Base-by-base conservation (phyloP, 345 rosid species). In the Moricandia moricandioides region DNA sequence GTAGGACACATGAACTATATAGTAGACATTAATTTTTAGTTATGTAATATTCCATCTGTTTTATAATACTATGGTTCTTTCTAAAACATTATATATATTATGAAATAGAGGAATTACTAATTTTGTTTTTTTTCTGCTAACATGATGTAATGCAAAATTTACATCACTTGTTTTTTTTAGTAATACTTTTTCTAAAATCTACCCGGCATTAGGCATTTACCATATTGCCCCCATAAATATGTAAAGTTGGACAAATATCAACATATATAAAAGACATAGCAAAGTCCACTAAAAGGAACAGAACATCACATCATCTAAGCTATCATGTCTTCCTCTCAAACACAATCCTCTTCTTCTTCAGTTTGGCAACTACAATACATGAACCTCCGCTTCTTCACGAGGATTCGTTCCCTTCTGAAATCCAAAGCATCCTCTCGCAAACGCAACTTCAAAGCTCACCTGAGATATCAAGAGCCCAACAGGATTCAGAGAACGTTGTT, bases 351-450 rank as follows among this genome's bases (percentile, higher is more conserved):
- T 18, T 75, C 77, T 4, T 78, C 88, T 34, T 79, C 84, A 69
- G 24, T 73, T 69, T 83, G 89, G 86, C 57, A 74, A 4, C 39
- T 78, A 51, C 82, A 87, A 58, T 72, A 60, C 82, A 73, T 72
- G 56, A 85, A 85, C 65, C 84, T 86, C 30, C 85, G 73, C 4
- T 86, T 91, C 83, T 88, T 88, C 43, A 73, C 85, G 60, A 87
- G 75, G 16, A 65, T 92, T 67, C 86, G 93, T 34, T 75, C 87
- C 10, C 86, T 88, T 82, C 58, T 92, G 65, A 86, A 80, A 76
- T 65, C 86, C 49, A 91, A 86, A 77, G 21, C 88, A 3, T 52
- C 74, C 6, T 45, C 83, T 7, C 82, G 84, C 6, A 86, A 81
- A 62, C 71, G 76, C 1, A 72, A 26, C 71, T 26, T 11, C 43